These are phyloP conservation scores for Penicillium psychrofluorescens DNA, from an alignment of 495 filamentous ascomycete genomes.

Conservation along the genomic window DNA sequence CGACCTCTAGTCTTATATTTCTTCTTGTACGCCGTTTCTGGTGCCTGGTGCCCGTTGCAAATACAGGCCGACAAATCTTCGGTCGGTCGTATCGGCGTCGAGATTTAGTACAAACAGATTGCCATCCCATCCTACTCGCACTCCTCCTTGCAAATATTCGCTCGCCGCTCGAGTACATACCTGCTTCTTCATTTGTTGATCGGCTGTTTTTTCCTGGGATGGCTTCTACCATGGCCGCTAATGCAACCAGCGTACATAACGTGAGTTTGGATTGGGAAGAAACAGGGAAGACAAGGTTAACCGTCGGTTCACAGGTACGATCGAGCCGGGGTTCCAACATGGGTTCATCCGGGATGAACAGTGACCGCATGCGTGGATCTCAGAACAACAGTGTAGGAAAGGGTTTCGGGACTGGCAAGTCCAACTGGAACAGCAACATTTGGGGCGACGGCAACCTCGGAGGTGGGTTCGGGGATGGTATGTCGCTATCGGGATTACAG, in stretches of 20 bases:
- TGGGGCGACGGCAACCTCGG: constrained; percentile 52
- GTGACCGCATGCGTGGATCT: constrained; percentile 29
- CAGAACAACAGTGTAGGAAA: constrained; percentile 32
- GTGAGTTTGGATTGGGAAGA: constrained; percentile 11
- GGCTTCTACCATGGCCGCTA: constrained; percentile 35
- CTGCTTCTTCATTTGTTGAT: constrained; percentile 9
- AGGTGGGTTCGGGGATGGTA: constrained; percentile 40
- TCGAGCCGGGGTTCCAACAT: constrained; percentile 33
- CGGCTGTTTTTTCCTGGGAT: constrained; percentile 17
- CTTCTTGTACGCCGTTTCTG: constrained; percentile 23
- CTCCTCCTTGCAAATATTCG: constrained; percentile 12
- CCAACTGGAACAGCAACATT: constrained; percentile 51
- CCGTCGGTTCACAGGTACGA: constrained; percentile 19
- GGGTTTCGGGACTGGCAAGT: constrained; percentile 36
- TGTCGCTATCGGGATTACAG: background rate
- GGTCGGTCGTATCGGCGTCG: constrained; percentile 7
- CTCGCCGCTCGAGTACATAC: constrained; percentile 22
- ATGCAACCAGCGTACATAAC: constrained; percentile 32
- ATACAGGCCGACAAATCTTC: constrained; percentile 13
- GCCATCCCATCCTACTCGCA: background rate
- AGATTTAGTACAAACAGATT: constrained; percentile 8
- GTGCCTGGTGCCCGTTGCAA: constrained; percentile 27
- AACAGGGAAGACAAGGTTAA: no score
- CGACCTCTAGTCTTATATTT: constrained; percentile 17
- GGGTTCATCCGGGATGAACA: constrained; percentile 30